A percentile compares a stretch with the other conserved stretches of the same genome.
Evolutionary conservation across 495 filamentous ascomycete species (phyloP).

Genomic region (Patellaria atrata): DNA sequence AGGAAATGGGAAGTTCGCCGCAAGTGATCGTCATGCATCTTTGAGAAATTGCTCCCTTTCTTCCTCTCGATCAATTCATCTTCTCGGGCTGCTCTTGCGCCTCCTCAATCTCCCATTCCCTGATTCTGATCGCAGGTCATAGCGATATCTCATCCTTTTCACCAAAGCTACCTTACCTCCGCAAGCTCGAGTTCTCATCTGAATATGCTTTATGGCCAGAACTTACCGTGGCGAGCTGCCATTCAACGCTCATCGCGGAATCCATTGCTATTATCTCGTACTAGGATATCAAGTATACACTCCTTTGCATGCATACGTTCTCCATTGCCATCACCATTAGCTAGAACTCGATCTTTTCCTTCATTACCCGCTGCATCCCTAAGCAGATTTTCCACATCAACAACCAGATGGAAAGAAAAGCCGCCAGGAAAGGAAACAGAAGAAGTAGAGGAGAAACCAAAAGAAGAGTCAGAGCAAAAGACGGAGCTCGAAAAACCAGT

Average conservation of each 20-base stretch:
- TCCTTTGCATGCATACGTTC: slow-evolving; percentile 6
- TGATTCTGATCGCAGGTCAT: too few species aligned
- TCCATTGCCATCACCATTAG: not conserved
- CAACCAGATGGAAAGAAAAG: slow-evolving; percentile 28
- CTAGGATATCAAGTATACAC: slow-evolving; percentile 2
- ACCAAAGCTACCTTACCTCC: too few species aligned
- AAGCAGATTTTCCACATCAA: slow-evolving; percentile 26
- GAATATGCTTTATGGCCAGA: slow-evolving; percentile 39
- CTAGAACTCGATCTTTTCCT: slow-evolving; percentile 5
- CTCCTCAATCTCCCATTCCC: too few species aligned
- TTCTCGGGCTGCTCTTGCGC: too few species aligned
- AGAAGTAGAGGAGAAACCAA: slow-evolving; percentile 33
- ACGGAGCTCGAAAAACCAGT: too few species aligned
- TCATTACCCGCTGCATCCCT: slow-evolving; percentile 13
- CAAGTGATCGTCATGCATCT: too few species aligned
- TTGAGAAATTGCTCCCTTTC: too few species aligned
- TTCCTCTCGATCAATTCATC: too few species aligned
- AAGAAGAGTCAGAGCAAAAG: too few species aligned
- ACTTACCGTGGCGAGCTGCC: slow-evolving; percentile 34
- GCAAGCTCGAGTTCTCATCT: not conserved
- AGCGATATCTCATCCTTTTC: too few species aligned
- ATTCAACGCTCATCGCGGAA: slow-evolving; percentile 23
- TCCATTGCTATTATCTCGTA: slow-evolving; percentile 3
- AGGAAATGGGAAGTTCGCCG: too few species aligned
- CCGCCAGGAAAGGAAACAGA: slow-evolving; percentile 32